phyloP scores from a whole-genome alignment of 768 basidiomycete species.

The Phanerochaete sordida region DNA sequence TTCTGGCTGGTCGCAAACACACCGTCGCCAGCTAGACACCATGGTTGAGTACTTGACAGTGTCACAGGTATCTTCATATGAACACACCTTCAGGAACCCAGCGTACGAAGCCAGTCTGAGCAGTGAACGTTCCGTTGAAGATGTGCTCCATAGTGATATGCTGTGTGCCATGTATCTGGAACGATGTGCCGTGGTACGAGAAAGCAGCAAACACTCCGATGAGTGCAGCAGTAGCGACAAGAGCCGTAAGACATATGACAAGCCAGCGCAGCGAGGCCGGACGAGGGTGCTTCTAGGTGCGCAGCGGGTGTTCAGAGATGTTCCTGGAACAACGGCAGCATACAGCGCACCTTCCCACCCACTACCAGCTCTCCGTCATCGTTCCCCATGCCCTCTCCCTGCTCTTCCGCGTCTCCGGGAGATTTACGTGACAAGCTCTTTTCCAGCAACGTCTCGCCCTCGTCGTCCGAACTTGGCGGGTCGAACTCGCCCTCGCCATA shows the following conservation, averaged over 20 bases:
- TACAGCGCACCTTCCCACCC: slow-evolving; percentile 33
- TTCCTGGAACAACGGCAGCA: slow-evolving; percentile 5
- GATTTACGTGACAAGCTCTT: slow-evolving; percentile 32
- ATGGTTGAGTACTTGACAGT: background rate
- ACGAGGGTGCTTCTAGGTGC: slow-evolving; percentile 31
- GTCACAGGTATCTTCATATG: background rate
- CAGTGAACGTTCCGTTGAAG: slow-evolving; percentile 85
- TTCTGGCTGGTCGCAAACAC: slow-evolving; percentile 69
- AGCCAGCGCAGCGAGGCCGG: slow-evolving; percentile 57
- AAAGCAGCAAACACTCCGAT: slow-evolving; percentile 80
- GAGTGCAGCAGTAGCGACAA: slow-evolving; percentile 58
- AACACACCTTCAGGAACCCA: slow-evolving; percentile 92
- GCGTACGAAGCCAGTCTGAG: slow-evolving; percentile 44
- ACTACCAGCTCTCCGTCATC: slow-evolving; percentile 32
- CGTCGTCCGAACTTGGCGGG: slow-evolving; percentile 74
- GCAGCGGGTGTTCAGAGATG: background rate
- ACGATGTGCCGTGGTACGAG: slow-evolving; percentile 58
- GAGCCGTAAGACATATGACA: slow-evolving; percentile 52
- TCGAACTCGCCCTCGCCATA: slow-evolving; percentile 79
- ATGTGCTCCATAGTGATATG: slow-evolving; percentile 87
- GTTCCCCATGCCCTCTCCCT: slow-evolving; percentile 17
- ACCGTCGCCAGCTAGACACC: slow-evolving; percentile 82
- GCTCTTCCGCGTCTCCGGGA: slow-evolving; percentile 27
- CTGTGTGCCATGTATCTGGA: slow-evolving; percentile 48
- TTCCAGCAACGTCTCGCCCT: slow-evolving; percentile 43